Evolutionary conservation across 2,329 filamentous ascomycete species (phyloP).

Genomic region (Aspergillus fijiensis): DNA sequence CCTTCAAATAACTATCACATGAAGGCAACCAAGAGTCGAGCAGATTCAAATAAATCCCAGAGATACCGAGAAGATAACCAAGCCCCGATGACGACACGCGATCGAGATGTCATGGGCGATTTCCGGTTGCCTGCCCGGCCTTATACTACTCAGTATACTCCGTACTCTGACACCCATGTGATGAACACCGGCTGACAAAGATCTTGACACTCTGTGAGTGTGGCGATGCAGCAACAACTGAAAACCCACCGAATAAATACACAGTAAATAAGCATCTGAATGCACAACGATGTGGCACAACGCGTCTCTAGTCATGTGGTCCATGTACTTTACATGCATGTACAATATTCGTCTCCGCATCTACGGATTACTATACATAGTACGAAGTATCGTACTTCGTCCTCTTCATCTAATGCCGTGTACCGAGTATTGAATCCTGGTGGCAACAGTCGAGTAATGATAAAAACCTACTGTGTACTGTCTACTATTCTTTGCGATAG

Average conservation of each 20-base stretch:
- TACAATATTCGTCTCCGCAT: too few species aligned
- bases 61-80: background rate
- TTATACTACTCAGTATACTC: background rate
- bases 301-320: background rate
- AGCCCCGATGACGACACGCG: background rate
- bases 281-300: background rate
- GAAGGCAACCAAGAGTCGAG: background rate
- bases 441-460: background rate
- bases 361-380: too few species aligned
- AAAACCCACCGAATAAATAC: background rate
- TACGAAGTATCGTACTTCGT: too few species aligned
- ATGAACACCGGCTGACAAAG: background rate
- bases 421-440: background rate
- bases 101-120: background rate
- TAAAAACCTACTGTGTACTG: background rate
- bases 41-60: background rate
- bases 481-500: background rate
- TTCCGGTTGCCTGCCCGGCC: background rate
- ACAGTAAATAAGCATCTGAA: background rate
- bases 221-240: background rate
- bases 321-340: background rate
- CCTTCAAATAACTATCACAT: background rate
- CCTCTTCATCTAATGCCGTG: background rate
- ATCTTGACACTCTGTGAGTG: background rate
- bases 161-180: background rate